phyloP scores from a whole-genome alignment of 495 filamentous ascomycete genomes.

The Aspergillus steynii region DNA sequence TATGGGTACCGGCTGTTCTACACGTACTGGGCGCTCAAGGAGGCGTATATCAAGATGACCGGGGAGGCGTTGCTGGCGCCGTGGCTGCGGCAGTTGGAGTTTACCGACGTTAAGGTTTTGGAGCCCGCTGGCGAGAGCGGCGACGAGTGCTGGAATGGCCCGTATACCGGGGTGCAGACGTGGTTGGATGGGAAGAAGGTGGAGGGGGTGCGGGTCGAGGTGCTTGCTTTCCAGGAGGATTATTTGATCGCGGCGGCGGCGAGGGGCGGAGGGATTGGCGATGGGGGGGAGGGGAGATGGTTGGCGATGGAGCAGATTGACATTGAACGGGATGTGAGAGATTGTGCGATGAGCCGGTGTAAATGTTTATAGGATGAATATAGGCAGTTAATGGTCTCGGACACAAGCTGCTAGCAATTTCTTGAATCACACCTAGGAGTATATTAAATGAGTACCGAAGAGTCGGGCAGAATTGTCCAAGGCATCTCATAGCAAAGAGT shows the following conservation, averaged over 20 bases:
- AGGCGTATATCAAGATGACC: slow-evolving; percentile 92
- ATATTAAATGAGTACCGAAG: too few species aligned
- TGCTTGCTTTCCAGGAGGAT: slow-evolving; percentile 59
- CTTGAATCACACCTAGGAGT: too few species aligned
- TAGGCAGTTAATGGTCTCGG: too few species aligned
- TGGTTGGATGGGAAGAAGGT: slow-evolving; percentile 50
- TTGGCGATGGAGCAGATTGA: slow-evolving; percentile 25
- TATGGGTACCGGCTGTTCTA: slow-evolving; percentile 77
- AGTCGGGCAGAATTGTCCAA: too few species aligned
- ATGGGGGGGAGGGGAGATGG: slow-evolving; percentile 15
- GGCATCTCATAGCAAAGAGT: too few species aligned
- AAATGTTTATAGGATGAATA: slow-evolving; percentile 15
- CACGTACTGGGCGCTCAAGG: slow-evolving; percentile 84
- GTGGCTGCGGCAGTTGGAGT: slow-evolving; percentile 73
- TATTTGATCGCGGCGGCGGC: slow-evolving; percentile 63
- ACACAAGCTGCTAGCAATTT: too few species aligned
- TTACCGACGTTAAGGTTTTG: slow-evolving; percentile 63
- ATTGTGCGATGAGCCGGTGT: slow-evolving; percentile 33
- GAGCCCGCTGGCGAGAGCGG: slow-evolving; percentile 20
- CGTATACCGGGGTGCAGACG: slow-evolving; percentile 52
- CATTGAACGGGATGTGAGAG: slow-evolving; percentile 32
- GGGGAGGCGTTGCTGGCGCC: slow-evolving; percentile 81
- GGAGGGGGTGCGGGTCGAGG: slow-evolving; percentile 57
- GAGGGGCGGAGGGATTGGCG: slow-evolving; percentile 22
- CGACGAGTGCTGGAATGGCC: slow-evolving; percentile 44